These are phyloP conservation scores for Coemansia sp. DNA, from an alignment of 192 early-diverging fungal species.

Conservation along the genomic window DNA sequence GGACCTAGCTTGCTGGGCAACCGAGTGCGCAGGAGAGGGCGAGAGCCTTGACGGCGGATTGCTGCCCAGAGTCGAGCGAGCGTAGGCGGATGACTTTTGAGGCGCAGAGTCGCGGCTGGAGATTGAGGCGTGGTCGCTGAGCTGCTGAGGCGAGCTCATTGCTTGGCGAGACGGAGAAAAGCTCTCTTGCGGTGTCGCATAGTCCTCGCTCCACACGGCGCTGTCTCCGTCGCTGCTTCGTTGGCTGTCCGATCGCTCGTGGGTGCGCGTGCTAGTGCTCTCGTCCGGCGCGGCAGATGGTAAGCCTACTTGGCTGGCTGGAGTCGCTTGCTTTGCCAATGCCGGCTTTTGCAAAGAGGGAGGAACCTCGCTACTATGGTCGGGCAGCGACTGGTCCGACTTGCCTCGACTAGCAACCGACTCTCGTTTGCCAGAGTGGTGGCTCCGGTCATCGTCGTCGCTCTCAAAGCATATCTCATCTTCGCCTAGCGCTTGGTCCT, in stretches of 20 bases:
- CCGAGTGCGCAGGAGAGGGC: slow-evolving; percentile 9
- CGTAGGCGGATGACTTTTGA: neutral
- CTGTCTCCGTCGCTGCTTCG: neutral
- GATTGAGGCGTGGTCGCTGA: slow-evolving; percentile 14
- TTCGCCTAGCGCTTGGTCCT: slow-evolving; percentile 22
- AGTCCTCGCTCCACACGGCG: slow-evolving; percentile 1
- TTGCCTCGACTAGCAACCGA: neutral
- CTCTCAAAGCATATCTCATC: neutral
- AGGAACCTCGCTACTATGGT: neutral
- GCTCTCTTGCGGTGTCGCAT: neutral
- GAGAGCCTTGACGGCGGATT: slow-evolving; percentile 3
- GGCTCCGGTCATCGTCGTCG: neutral
- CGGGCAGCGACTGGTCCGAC: neutral
- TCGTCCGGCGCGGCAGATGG: neutral
- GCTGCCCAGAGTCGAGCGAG: neutral
- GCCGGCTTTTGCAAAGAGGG: neutral
- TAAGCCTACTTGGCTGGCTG: neutral
- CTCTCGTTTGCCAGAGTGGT: neutral
- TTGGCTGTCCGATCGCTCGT: neutral
- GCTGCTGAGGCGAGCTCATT: slow-evolving; percentile 23
- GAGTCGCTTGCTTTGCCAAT: neutral
- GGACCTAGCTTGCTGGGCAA: slow-evolving; percentile 1
- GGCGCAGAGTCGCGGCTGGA: slow-evolving; percentile 18
- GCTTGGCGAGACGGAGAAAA: neutral
- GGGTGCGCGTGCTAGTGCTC: neutral